These are phyloP conservation scores for Pleurotus sapidus DNA, from an alignment of 768 basidiomycete species.

Conservation along the genomic window DNA sequence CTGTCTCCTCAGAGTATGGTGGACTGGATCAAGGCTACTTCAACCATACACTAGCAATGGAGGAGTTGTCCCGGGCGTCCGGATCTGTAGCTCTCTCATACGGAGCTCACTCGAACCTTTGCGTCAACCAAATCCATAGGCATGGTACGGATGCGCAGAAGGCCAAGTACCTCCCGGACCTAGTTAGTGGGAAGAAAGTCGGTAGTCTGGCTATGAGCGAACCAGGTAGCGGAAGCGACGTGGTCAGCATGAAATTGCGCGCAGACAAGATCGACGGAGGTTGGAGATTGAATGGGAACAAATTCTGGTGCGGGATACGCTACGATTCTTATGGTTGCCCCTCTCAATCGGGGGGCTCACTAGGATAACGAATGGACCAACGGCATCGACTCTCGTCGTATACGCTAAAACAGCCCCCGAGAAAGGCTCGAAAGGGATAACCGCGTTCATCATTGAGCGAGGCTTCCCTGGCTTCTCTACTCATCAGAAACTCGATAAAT, in stretches of 20 bases:
- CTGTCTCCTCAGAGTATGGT: constrained; percentile 77
- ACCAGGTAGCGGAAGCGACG: constrained; percentile 88
- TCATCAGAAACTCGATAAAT: constrained; percentile 89
- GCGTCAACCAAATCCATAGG: constrained; percentile 81
- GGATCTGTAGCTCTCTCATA: constrained; percentile 92
- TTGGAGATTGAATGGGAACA: constrained; percentile 83
- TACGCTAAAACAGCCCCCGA: constrained; percentile 87
- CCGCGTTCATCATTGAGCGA: constrained; percentile 87
- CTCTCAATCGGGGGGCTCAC: neutral
- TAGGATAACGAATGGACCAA: constrained; percentile 95
- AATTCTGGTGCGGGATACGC: constrained; percentile 75
- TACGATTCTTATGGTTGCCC: neutral
- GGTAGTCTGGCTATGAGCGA: constrained; percentile 96
- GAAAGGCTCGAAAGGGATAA: constrained; percentile 84
- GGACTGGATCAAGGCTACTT: constrained; percentile 84
- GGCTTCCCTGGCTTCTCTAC: constrained; percentile 84
- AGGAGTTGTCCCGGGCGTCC: constrained; percentile 86
- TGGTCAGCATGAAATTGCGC: constrained; percentile 87
- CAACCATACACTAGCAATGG: constrained; percentile 91
- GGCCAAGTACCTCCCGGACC: constrained; percentile 75
- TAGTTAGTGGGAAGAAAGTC: constrained; percentile 78
- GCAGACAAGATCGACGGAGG: constrained; percentile 78
- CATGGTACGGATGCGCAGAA: constrained; percentile 86
- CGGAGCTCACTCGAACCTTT: constrained; percentile 90
- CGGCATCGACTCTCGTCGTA: constrained; percentile 87